phyloP scores from a whole-genome alignment of 2,329 filamentous ascomycete genomes.

The Clarireedia monteithiana region DNA sequence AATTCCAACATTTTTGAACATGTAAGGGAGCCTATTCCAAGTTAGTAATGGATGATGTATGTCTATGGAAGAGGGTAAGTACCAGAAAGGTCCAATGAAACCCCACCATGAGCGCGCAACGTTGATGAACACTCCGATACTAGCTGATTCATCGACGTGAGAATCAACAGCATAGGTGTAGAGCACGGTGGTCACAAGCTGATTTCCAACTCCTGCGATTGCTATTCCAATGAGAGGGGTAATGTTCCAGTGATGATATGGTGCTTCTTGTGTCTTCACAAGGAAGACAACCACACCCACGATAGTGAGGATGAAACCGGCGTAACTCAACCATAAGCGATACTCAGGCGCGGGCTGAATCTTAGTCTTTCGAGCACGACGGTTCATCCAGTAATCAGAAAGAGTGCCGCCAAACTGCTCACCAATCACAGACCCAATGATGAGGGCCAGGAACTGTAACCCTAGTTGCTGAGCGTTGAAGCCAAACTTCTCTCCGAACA shows the following conservation, averaged over 20 bases:
- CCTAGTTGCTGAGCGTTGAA: conserved; percentile 51
- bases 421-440: conserved; percentile 49
- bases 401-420: conserved; percentile 49
- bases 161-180: conserved; percentile 45
- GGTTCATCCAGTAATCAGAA: conserved; percentile 46
- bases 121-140: conserved; percentile 51
- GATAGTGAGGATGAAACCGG: conserved; percentile 42
- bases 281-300: conserved; percentile 46
- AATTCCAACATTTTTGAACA: conserved; percentile 32
- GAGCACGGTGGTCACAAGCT: conserved; percentile 41
- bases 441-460: conserved; percentile 47
- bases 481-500: conserved; percentile 47
- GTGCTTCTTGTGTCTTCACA: conserved; percentile 40
- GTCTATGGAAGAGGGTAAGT: neutral
- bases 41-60: neutral
- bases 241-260: conserved; percentile 42
- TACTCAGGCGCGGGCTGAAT: conserved; percentile 38
- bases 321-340: conserved; percentile 49
- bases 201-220: conserved; percentile 46
- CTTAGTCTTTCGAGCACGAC: conserved; percentile 30
- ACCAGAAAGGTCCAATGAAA: conserved; percentile 28
- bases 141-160: conserved; percentile 42
- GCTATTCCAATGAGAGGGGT: conserved; percentile 47
- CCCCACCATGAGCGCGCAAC: conserved; percentile 47
- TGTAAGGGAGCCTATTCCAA: conserved; percentile 29